Conservation (phyloP, 805 yeast genomes). For the Saccharomycopsis lassenensis region DNA sequence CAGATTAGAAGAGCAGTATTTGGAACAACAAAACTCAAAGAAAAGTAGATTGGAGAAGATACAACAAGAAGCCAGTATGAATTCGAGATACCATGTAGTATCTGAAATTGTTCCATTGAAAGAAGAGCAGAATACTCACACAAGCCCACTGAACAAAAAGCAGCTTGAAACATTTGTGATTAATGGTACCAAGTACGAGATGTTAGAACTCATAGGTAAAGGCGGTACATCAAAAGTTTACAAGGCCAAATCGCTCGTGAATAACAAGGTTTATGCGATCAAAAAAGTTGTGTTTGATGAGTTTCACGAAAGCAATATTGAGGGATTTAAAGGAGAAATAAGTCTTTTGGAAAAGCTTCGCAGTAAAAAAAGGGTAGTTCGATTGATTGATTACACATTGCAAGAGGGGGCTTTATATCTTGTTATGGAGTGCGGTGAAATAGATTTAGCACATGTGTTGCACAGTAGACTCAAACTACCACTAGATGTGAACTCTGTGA, state of each 20-base stretch:
- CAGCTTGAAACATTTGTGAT: slow-evolving; percentile 22
- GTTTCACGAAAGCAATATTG: slow-evolving; percentile 61
- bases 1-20: slow-evolving; percentile 1
- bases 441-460: slow-evolving; percentile 76
- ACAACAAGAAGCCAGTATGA: neutral
- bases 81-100: neutral
- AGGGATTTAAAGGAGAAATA: slow-evolving; percentile 85
- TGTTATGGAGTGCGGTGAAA: slow-evolving; percentile 93
- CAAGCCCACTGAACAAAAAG: neutral
- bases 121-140: slow-evolving; percentile 8
- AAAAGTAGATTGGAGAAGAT: neutral
- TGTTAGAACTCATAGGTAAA: slow-evolving; percentile 69
- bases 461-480: slow-evolving; percentile 39
- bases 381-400: slow-evolving; percentile 63
- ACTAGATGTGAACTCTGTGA: slow-evolving; percentile 63
- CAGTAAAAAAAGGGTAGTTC: slow-evolving; percentile 62
- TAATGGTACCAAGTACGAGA: slow-evolving; percentile 58
- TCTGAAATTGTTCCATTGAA: slow-evolving; percentile 20
- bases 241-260: slow-evolving; percentile 45
- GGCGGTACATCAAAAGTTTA: slow-evolving; percentile 93
- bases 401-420: slow-evolving; percentile 51
- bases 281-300: slow-evolving; percentile 75
- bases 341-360: slow-evolving; percentile 53
- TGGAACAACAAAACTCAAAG: slow-evolving; percentile 1
- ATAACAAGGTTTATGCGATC: slow-evolving; percentile 59